Evolutionary conservation across 805 yeast species (phyloP), one percentile per base, ranked within the genome.

Genomic region (Ogataea nonfermentans): DNA sequence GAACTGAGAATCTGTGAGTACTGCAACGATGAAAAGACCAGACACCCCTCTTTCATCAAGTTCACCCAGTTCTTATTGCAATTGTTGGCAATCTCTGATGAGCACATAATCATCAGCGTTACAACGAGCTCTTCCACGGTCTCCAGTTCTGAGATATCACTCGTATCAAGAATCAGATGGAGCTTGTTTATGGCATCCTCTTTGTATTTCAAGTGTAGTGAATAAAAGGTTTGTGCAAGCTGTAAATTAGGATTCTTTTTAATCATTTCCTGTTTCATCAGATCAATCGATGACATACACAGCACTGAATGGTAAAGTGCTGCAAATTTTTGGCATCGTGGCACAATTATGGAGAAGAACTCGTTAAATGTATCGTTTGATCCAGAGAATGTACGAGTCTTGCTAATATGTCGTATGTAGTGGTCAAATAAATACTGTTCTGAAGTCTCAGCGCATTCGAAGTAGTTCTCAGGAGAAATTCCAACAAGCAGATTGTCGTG

Each of bases 31-130:
- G 52, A 51, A 20, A 60, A 57, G 12, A 62, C 48, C 12, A 62
- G 24, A 26, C 60, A 56, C 8, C 59, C 57, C 40, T 62, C 63
- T 35, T 57, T 54, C 37, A 62, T 32, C 29, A 56, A 55, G 25
- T 50, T 54, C n/a, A 56, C 41, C 67, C 67, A 62, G 29, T 44
- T 45, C 11, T 35, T 47, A 43, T 53, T 54, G 9, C 61, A 51
- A 24, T 46, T 49, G 32, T 62, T 57, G 6, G 59, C 52, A 12
- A 61, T 58, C 27, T 61, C 67, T 9, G 57, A 47, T 4, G 65
- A 56, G 32, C 65, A 59, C 10, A 62, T 25, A 36, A 57, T 48
- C 40, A 61, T 43, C 2, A 61, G 43, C 20, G 65, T 57, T 19
- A 57, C 45, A 7, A 56, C 46, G 12, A 61, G 41, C 26, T 59